Conservation (phyloP, 2,329 filamentous ascomycete genomes). For the Alternaria postmessia region DNA sequence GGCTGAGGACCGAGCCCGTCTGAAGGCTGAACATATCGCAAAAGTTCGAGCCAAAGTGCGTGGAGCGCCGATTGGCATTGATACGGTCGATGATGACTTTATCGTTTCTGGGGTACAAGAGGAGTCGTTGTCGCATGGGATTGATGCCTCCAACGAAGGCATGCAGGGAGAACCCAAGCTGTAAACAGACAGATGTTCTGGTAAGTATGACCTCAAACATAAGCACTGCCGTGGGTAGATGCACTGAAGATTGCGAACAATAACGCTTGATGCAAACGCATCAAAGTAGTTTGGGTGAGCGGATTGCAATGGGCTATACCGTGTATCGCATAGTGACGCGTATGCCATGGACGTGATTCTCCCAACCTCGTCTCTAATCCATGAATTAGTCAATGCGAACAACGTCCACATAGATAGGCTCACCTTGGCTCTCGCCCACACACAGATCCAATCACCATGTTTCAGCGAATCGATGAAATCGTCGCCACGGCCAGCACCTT, state of each 20-base stretch:
- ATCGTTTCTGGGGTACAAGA: not conserved
- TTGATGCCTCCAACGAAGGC: not conserved
- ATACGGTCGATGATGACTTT: constrained; percentile 1
- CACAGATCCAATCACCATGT: constrained; percentile 25
- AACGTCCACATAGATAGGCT: not conserved
- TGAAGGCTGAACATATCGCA: constrained; percentile 21
- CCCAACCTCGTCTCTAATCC: constrained; percentile 24
- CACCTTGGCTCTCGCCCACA: constrained; percentile 34
- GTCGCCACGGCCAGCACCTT: constrained; percentile 24
- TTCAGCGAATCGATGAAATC: constrained; percentile 24
- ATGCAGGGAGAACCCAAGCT: not conserved
- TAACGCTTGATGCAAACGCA: not conserved
- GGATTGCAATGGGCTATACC: constrained; percentile 9
- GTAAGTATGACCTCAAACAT: constrained; percentile 12
- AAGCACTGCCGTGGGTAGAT: constrained; percentile 15
- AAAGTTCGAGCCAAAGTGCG: constrained; percentile 25
- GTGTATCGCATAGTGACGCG: constrained; percentile 22
- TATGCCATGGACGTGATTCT: constrained; percentile 27
- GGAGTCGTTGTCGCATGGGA: not conserved
- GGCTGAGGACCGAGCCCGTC: constrained; percentile 6
- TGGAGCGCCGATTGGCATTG: constrained; percentile 5
- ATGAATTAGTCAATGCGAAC: not conserved
- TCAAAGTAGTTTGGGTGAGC: not conserved
- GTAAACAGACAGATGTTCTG: constrained; percentile 10
- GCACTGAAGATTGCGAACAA: constrained; percentile 8